A percentile compares a stretch with the other conserved stretches of the same genome.
Conservation (phyloP, 2,329 filamentous ascomycete genomes). For the Beauveria brongniartii region DNA sequence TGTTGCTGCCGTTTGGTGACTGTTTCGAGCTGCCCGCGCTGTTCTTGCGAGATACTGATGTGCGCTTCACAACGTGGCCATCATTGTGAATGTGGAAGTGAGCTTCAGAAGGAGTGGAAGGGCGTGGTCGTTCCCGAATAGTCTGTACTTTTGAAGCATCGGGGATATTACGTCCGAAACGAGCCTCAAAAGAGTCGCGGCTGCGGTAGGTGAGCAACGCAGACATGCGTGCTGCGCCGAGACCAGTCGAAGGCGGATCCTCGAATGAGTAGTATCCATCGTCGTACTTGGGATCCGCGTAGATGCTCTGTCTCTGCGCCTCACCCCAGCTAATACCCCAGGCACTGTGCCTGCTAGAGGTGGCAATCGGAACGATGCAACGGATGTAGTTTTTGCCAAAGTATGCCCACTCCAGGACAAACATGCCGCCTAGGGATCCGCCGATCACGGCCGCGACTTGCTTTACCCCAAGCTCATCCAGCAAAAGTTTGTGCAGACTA, state of each 20-base stretch:
- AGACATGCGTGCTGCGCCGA: constrained; percentile 94
- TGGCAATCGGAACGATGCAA: constrained; percentile 74
- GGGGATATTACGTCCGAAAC: constrained; percentile 88
- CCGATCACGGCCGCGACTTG: constrained; percentile 74
- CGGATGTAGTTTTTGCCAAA: constrained; percentile 80
- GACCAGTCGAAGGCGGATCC: constrained; percentile 76
- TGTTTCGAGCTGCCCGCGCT: constrained; percentile 25
- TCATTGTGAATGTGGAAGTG: constrained; percentile 81
- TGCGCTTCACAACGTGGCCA: constrained; percentile 58
- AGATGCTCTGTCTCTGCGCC: constrained; percentile 86
- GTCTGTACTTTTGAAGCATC: constrained; percentile 77
- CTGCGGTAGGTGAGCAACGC: constrained; percentile 93
- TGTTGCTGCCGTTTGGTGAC: constrained; percentile 21
- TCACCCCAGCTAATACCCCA: constrained; percentile 92
- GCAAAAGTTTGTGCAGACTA: constrained; percentile 68
- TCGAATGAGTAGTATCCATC: constrained; percentile 89
- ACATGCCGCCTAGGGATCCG: constrained; percentile 82
- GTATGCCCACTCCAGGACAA: constrained; percentile 87
- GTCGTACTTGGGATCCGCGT: constrained; percentile 96
- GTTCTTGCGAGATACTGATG: constrained; percentile 38
- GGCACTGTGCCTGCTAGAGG: constrained; percentile 74
- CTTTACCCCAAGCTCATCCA: constrained; percentile 72
- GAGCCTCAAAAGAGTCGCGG: constrained; percentile 91
- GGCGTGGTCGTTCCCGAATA: constrained; percentile 60
- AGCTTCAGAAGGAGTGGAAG: constrained; percentile 56